Base-by-base conservation (phyloP, 1,139 yeast species). In the Suhomyces bokatorum region DNA sequence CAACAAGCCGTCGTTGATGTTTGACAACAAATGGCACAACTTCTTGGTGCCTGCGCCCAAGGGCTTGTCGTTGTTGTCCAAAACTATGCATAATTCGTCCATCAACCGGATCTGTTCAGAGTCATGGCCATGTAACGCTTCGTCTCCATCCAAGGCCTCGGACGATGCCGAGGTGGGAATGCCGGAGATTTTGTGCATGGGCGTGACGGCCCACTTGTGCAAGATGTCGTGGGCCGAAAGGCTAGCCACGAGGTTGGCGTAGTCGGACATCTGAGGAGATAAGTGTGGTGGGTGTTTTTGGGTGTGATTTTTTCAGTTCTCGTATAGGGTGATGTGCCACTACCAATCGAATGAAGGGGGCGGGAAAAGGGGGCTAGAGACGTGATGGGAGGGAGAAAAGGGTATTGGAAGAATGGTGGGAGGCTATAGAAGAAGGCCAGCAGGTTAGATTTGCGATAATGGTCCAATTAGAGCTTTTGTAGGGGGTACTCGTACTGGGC, bases 71-170 rank as follows among this genome's bases (percentile, higher is more conserved):
- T 90, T 69, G 71, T 87, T 84, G 65, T 93, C 97, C 53, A 91
- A 75, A 4, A 93, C 96, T 53, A 93, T 90, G 67, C 99, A 93
- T 52, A 91, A 83, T 67, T 93, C 99, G 56, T 90, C 96, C 99
- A 95, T 93, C 53, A 93, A 76, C 59, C 83, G 80, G 66, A 93
- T 89, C 67, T 93, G 99, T 64, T 91, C 98, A 59, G 85, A 86
- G 63, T 93, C 97, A 57, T 90, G 95, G 17, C 97, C 98, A 9
- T 75, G 76, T 53, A 90, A 87, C 28, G 86, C 62, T 31, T 57
- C 66, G 14, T 58, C 64, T 13, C 61, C 58, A 22, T 56, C 62
- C 10, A 60, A 46, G 6, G 69, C 59, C 16, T 38, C 43, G 8
- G 48, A 45, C 4, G 47, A 37, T 2, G 45, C 32, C 1, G 72